Conservation (phyloP, 2,329 filamentous ascomycete species). For the Diaporthe aspalathi region DNA sequence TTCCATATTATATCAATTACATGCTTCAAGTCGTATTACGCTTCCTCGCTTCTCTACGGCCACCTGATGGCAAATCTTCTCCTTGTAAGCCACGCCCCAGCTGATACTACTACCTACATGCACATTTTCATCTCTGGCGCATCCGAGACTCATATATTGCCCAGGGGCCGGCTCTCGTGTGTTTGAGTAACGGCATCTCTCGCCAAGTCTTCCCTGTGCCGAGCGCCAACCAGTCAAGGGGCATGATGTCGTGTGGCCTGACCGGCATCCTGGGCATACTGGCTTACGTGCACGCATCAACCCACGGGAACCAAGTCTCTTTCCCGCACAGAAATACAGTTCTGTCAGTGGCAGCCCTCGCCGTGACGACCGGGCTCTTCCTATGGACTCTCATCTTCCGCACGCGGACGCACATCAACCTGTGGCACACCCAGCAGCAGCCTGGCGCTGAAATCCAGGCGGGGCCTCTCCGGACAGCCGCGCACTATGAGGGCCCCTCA, state of each 20-base stretch:
- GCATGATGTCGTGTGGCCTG: not conserved
- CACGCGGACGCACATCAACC: not conserved
- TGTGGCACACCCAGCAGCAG: not conserved
- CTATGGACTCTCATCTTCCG: not conserved
- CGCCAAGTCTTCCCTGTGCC: not conserved
- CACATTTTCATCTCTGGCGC: not conserved
- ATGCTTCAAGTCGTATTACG: not conserved
- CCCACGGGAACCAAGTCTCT: not conserved
- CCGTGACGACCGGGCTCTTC: not conserved
- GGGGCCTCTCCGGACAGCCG: not conserved
- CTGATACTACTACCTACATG: not conserved
- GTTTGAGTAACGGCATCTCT: not conserved
- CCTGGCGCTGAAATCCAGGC: too few species aligned
- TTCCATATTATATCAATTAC: not conserved
- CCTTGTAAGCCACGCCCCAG: not conserved
- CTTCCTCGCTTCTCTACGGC: not conserved
- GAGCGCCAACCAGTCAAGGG: not conserved
- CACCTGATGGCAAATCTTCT: not conserved
- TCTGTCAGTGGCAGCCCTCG: not conserved
- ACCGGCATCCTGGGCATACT: not conserved
- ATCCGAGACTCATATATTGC: not conserved
- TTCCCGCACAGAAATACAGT: not conserved
- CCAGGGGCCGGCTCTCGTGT: not conserved
- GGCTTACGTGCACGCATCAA: not conserved
- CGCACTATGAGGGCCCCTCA: too few species aligned